These are phyloP conservation scores for Poa pratensis DNA, from an alignment of 176 grass and related monocot species.

Conservation along the genomic window DNA sequence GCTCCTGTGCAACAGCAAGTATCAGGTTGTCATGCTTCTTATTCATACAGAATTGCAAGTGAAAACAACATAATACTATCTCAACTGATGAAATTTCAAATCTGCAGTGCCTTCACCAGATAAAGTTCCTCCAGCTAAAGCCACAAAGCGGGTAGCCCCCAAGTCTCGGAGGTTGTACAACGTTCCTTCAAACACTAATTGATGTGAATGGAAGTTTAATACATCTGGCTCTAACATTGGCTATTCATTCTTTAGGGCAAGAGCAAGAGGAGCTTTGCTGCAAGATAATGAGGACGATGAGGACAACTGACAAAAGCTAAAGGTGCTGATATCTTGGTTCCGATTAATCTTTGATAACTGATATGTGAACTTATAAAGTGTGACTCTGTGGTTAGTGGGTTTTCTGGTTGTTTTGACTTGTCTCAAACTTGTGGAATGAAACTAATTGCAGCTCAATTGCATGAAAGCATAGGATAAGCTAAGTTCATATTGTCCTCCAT, in stretches of 20 bases:
- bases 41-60: slow-evolving; percentile 36
- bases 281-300: slow-evolving; percentile 62
- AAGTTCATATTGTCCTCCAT: background rate
- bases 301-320: slow-evolving; percentile 46
- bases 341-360: background rate
- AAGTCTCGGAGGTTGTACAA: slow-evolving; percentile 59
- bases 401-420: slow-evolving; percentile 13
- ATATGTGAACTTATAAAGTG: slow-evolving; percentile 15
- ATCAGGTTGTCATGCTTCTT: slow-evolving; percentile 54
- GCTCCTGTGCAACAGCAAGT: slow-evolving; percentile 51
- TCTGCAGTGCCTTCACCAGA: slow-evolving; percentile 52
- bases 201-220: slow-evolving; percentile 39
- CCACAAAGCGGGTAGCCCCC: slow-evolving; percentile 47
- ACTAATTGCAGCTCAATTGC: background rate
- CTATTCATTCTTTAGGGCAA: slow-evolving; percentile 51
- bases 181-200: slow-evolving; percentile 8
- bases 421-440: slow-evolving; percentile 35
- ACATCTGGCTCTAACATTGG: slow-evolving; percentile 14
- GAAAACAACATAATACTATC: background rate
- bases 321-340: background rate
- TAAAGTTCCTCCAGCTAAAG: slow-evolving; percentile 53
- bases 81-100: slow-evolving; percentile 39
- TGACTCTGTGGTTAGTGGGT: background rate
- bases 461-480: background rate
- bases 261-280: slow-evolving; percentile 74